Percentiles rank a stretch among this genome's conserved stretches.
Conservation (phyloP, 2,329 filamentous ascomycete species). For the Calonectria multiphialidica region DNA sequence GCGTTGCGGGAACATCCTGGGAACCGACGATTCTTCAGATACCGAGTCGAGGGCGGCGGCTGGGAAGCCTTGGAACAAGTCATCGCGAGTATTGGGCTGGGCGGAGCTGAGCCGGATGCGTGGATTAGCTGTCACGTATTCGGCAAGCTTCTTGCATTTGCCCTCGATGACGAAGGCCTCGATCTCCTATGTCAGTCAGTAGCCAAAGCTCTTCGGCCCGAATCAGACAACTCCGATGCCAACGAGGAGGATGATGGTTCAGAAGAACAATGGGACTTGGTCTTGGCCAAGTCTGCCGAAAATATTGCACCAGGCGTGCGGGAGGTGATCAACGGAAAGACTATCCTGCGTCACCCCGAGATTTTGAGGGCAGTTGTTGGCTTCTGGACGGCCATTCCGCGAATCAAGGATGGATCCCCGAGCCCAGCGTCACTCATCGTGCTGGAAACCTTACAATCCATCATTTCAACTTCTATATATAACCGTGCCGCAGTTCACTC, state of each 20-base stretch:
- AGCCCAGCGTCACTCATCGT: slow-evolving; percentile 73
- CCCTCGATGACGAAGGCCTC: slow-evolving; percentile 81
- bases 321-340: slow-evolving; percentile 63
- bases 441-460: slow-evolving; percentile 71
- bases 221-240: slow-evolving; percentile 40
- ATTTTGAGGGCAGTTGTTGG: slow-evolving; percentile 72
- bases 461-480: slow-evolving; percentile 72
- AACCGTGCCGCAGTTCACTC: slow-evolving; percentile 80
- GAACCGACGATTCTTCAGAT: slow-evolving; percentile 89
- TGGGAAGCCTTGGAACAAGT: slow-evolving; percentile 83
- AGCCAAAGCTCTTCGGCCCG: slow-evolving; percentile 51
- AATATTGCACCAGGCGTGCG: slow-evolving; percentile 56
- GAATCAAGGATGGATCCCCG: slow-evolving; percentile 55
- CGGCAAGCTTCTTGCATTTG: slow-evolving; percentile 84
- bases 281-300: slow-evolving; percentile 51
- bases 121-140: slow-evolving; percentile 81
- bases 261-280: slow-evolving; percentile 54
- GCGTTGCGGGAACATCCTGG: slow-evolving; percentile 84
- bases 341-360: slow-evolving; percentile 70
- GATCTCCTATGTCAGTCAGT: slow-evolving; percentile 74
- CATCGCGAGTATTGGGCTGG: slow-evolving; percentile 75
- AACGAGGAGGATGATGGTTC: slow-evolving; percentile 47
- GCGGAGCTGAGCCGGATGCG: slow-evolving; percentile 74
- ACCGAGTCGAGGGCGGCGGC: slow-evolving; percentile 80
- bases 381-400: slow-evolving; percentile 73